Percentiles rank a stretch among this genome's conserved stretches.
phyloP scores from a whole-genome alignment of 176 grass and related monocot genomes.

The Zizania latifolia region DNA sequence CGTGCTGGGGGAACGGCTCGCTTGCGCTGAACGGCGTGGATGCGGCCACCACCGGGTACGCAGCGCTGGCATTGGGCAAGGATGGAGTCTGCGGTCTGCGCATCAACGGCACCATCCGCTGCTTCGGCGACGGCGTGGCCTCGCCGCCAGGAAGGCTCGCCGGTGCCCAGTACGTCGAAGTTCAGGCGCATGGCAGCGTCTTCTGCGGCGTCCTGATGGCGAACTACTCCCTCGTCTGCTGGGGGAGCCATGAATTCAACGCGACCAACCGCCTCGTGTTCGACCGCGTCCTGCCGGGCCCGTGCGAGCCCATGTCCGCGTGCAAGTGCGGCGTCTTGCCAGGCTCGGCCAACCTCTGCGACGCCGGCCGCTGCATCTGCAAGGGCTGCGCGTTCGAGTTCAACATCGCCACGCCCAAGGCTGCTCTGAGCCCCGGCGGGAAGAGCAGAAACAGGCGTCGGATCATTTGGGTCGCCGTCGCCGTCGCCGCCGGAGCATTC shows the following conservation, averaged over 20 bases:
- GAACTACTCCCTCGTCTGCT: slow-evolving; percentile 84
- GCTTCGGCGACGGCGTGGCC: slow-evolving; percentile 49
- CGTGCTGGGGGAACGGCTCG: slow-evolving; percentile 56
- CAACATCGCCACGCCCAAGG: slow-evolving; percentile 17
- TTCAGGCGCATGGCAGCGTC: slow-evolving; percentile 38
- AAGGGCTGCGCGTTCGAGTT: slow-evolving; percentile 45
- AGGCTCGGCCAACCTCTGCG: slow-evolving; percentile 62
- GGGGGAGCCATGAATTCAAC: slow-evolving; percentile 49
- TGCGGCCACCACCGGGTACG: slow-evolving; percentile 13
- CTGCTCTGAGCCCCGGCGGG: not conserved
- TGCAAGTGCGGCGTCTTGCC: slow-evolving; percentile 64
- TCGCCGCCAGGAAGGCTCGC: slow-evolving; percentile 24
- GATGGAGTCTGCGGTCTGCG: slow-evolving; percentile 51
- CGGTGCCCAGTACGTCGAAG: slow-evolving; percentile 38
- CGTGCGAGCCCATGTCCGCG: slow-evolving; percentile 34
- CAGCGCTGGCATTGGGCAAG: slow-evolving; percentile 52
- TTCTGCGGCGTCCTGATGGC: slow-evolving; percentile 70
- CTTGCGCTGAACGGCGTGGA: slow-evolving; percentile 6
- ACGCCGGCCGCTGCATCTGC: slow-evolving; percentile 37
- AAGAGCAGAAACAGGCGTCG: not conserved
- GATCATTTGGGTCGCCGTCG: slow-evolving; percentile 21
- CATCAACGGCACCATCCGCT: slow-evolving; percentile 47
- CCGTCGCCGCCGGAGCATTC: slow-evolving; percentile 9
- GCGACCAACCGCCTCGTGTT: slow-evolving; percentile 49
- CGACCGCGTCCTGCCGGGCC: slow-evolving; percentile 55